These are phyloP conservation scores for Arachis hypogaea DNA, from an alignment of 306 rosid genomes.

Conservation along the genomic window DNA sequence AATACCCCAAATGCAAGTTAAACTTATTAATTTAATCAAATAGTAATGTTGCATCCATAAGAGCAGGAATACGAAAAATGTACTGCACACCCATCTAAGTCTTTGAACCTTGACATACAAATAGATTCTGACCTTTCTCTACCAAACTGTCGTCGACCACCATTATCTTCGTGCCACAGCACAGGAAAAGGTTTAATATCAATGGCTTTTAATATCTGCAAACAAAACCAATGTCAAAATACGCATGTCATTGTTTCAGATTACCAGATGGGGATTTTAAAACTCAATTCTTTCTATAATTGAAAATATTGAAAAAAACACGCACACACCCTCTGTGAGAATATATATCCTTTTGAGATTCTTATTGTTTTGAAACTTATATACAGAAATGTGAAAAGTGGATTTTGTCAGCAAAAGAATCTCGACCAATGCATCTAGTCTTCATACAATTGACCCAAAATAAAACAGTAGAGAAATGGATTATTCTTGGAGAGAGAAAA, in stretches of 20 bases:
- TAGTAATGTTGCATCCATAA: constrained; percentile 15
- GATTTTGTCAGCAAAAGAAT: too few relatives aligned
- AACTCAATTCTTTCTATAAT: too few relatives aligned
- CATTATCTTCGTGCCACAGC: constrained; percentile 91
- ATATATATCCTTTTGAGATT: too few relatives aligned
- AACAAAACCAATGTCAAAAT: constrained; percentile 33
- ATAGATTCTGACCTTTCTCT: constrained; percentile 77
- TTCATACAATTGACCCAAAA: constrained; percentile 23
- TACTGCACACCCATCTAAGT: constrained; percentile 17
- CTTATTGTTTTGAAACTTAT: too few relatives aligned
- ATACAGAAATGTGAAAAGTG: too few relatives aligned
- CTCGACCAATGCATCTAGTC: too few relatives aligned
- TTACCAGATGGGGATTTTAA: too few relatives aligned
- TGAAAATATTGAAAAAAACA: too few relatives aligned
- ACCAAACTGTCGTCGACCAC: constrained; percentile 64
- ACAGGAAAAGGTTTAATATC: constrained; percentile 82
- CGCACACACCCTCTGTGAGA: too few relatives aligned
- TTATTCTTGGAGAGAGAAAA: neutral
- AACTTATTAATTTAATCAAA: constrained; percentile 4
- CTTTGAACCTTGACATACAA: neutral
- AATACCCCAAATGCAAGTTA: constrained; percentile 10
- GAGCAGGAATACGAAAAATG: constrained; percentile 24
- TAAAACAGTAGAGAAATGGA: constrained; percentile 5
- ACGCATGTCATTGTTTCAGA: neutral
- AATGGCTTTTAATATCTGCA: constrained; percentile 72